Evolutionary conservation across 2,329 filamentous ascomycete species (phyloP).

Genomic region (Exophiala xenobiotica): DNA sequence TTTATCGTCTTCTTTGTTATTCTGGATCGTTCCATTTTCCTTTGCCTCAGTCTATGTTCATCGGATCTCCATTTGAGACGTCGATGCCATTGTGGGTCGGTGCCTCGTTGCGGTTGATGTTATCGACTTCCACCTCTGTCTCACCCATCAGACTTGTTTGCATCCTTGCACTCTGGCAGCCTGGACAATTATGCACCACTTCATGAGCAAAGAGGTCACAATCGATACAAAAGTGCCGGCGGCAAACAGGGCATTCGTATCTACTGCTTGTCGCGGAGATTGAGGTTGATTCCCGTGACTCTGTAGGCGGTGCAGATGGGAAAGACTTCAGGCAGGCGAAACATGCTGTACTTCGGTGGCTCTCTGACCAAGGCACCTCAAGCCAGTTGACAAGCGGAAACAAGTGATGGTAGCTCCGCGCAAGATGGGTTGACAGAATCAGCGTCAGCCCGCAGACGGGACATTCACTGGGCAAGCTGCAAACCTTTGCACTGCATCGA

Average conservation of each 20-base stretch:
- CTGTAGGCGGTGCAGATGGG: slow-evolving; percentile 50
- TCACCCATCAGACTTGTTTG: slow-evolving; percentile 30
- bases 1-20: too few relatives aligned
- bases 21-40: too few relatives aligned
- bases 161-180: slow-evolving; percentile 61
- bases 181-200: slow-evolving; percentile 91
- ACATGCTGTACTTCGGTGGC: slow-evolving; percentile 63
- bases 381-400: slow-evolving; percentile 89
- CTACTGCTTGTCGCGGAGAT: slow-evolving; percentile 42
- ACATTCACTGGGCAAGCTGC: slow-evolving; percentile 84
- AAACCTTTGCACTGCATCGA: slow-evolving; percentile 84
- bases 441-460: slow-evolving; percentile 88
- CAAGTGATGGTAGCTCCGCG: slow-evolving; percentile 88
- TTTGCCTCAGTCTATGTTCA: slow-evolving; percentile 4
- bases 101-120: not conserved
- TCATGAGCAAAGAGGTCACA: slow-evolving; percentile 96
- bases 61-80: not conserved
- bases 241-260: slow-evolving; percentile 86
- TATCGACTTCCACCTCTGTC: slow-evolving; percentile 16
- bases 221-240: slow-evolving; percentile 93
- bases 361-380: slow-evolving; percentile 80
- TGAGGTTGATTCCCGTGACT: slow-evolving; percentile 35
- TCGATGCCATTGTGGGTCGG: not conserved
- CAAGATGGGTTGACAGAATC: slow-evolving; percentile 89
- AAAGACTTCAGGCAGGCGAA: slow-evolving; percentile 76